phyloP scores from a whole-genome alignment of 768 basidiomycete genomes.

The Strobilomyces dryophilus region DNA sequence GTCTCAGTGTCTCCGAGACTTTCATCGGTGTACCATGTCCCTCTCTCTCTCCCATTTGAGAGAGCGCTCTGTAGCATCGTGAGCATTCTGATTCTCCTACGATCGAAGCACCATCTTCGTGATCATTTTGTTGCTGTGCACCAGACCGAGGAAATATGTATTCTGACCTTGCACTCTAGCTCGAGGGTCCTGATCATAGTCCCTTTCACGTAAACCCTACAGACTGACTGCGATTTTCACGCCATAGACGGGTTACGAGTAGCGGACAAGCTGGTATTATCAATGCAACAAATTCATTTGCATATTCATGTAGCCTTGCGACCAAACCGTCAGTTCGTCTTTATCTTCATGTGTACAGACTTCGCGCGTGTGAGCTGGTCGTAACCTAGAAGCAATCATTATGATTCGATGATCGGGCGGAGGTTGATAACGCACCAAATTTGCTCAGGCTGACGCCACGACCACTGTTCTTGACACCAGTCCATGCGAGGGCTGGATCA shows the following conservation, averaged over 20 bases:
- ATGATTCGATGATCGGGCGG: not conserved
- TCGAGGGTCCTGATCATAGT: conserved; percentile 29
- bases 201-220: not conserved
- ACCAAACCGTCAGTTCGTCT: conserved; percentile 33
- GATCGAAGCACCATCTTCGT: not conserved
- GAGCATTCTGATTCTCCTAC: not conserved
- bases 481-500: conserved; percentile 94
- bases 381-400: conserved; percentile 52
- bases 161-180: conserved; percentile 32
- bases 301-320: not conserved
- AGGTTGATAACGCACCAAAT: conserved; percentile 58
- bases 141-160: conserved; percentile 31
- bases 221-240: conserved; percentile 1
- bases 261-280: not conserved
- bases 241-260: not conserved
- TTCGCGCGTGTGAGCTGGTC: conserved; percentile 82
- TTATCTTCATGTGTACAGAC: conserved; percentile 79
- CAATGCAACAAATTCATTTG: not conserved
- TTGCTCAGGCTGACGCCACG: conserved; percentile 87
- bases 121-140: conserved; percentile 36
- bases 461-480: conserved; percentile 90
- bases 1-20: too few species aligned
- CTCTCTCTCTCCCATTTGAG: too few species aligned
- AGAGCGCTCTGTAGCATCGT: too few species aligned
- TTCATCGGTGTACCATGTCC: too few species aligned